These are phyloP conservation scores for Peronospora belbahrii DNA, from an alignment of 352 stramenopile species.

Conservation along the genomic window DNA sequence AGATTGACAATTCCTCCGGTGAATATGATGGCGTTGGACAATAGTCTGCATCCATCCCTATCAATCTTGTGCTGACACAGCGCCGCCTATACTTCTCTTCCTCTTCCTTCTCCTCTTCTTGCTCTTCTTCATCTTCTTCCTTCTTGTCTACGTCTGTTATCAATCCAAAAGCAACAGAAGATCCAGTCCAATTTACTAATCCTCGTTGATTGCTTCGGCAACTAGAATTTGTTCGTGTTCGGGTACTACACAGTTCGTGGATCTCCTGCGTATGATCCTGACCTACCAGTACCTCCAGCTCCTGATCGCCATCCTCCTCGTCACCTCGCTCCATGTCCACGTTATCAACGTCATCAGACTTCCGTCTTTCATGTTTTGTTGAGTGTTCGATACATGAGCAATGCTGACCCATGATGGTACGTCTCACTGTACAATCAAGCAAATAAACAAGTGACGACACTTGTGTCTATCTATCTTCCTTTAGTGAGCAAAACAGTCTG, in stretches of 20 bases:
- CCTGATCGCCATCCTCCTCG: slow-evolving; percentile 18
- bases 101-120: slow-evolving; percentile 16
- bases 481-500: background rate
- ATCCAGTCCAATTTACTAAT: slow-evolving; percentile 14
- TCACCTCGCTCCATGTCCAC: slow-evolving; percentile 28
- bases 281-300: slow-evolving; percentile 22
- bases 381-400: slow-evolving; percentile 71
- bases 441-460: too few relatives aligned
- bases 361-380: slow-evolving; percentile 47
- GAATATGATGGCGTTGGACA: slow-evolving; percentile 20
- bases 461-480: too few relatives aligned
- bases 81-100: slow-evolving; percentile 19
- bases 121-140: slow-evolving; percentile 1
- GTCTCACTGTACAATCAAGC: too few relatives aligned
- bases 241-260: slow-evolving; percentile 37
- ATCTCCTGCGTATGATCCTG: slow-evolving; percentile 15
- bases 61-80: slow-evolving; percentile 16
- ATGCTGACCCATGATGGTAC: slow-evolving; percentile 48
- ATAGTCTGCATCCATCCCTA: slow-evolving; percentile 26
- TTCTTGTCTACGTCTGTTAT: slow-evolving; percentile 5
- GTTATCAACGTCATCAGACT: slow-evolving; percentile 41
- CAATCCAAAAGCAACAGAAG: slow-evolving; percentile 1
- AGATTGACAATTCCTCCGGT: slow-evolving; percentile 23
- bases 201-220: slow-evolving; percentile 7
- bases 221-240: slow-evolving; percentile 4